Base-by-base conservation (phyloP, 164 flowering plant genomes). In the Magnolia kwangsiensis region DNA sequence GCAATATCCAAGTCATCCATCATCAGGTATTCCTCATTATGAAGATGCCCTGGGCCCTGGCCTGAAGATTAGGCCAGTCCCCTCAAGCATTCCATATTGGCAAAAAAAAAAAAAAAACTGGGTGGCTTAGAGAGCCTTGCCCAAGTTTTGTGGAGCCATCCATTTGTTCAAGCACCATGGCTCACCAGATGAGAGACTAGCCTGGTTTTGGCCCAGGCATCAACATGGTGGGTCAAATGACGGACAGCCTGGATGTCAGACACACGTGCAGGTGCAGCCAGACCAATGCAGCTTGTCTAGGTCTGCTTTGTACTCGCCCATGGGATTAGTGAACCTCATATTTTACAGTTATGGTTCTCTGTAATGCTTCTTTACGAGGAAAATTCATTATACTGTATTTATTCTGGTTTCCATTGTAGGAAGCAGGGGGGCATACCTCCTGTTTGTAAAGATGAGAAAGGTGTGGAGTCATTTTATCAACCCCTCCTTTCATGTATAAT, bases 401-500 rank as follows among this genome's bases (percentile, higher is more conserved):
- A 69, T 63, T 68, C 55, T 78, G 72, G 24, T 79, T 77, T 63
- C 61, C 2, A 55, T 16, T 87, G 79, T 79, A 90, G 96, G 78
- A 88, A 81, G 81, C 86, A 83, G 81, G 83, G 75, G 71, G 74
- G 80, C 76, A 10, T 86, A 66, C 92, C 96, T 75, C 87, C 2
- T 27, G 29, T 92, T 78, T 96, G 99, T 82, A 83, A 85, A 78
- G 91, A 86, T 76, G 89, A 76, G 45, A 80, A 84, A 75, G 89
- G 89, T 77, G 75, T 71, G 74, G 87, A 78, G 73, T 77, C 89
- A 65, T 93, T 92, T 83, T 95, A 95, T 85, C 89, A 85, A 81
- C 96, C 95, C 69, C 90, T 96, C 24, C 83, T 81, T 63, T 78
- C 90, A 72, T 93, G 99, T 80, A 84, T 96, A 66, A 89, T 93